Base-by-base conservation (phyloP, 495 filamentous ascomycete genomes). In the Pyronema omphalodes region DNA sequence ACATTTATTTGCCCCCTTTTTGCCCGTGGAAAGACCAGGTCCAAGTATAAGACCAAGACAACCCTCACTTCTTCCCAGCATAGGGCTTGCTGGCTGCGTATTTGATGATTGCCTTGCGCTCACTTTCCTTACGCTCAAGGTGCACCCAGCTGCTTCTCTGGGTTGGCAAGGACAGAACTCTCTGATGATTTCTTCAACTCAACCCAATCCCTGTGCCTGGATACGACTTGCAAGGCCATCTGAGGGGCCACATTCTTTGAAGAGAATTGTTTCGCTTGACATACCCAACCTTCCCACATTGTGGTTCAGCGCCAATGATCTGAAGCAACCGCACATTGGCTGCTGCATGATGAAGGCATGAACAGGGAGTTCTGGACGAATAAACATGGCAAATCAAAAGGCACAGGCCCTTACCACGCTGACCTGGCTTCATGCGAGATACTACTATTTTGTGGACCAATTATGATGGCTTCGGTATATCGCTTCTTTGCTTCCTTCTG, bases 371-470 rank as follows among this genome's bases (percentile, higher is more conserved):
- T 34, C 35, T 36, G 29, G 47, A 19, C 47, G 47, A 50, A 50
- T 50, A 34, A 50, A 12, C 11, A 19, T 34, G 3, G 23, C 47
- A 50, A 34, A 50, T 23, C 44, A 23, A 50, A 4, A 50, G 19
- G 47, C 29, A 12, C 47, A 50, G 15, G 9, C 7, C 44, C 44
- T 47, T 15, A 47, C 44, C 18, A 15, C 3, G 44, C 18, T 47
- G 44, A 47, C 47, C 47, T 50, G 47, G 47, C 47, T 23, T 36
- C 2, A 50, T 50, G 47, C 47, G 29, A 50, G 47, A 36, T 50
- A 50, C 9, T n/a, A 11, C 18, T 34, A 35, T 41, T 29, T 29
- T 29, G 1, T 6, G 39, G 39, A 12, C 39, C 39, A 41, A 41
- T 7, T 41, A 17, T 12, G 15, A 12, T 12, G 6, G 39, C 39